Evolutionary conservation across 2,329 filamentous ascomycete genomes (phyloP).

Genomic region (Kalaharituber pfeilii): DNA sequence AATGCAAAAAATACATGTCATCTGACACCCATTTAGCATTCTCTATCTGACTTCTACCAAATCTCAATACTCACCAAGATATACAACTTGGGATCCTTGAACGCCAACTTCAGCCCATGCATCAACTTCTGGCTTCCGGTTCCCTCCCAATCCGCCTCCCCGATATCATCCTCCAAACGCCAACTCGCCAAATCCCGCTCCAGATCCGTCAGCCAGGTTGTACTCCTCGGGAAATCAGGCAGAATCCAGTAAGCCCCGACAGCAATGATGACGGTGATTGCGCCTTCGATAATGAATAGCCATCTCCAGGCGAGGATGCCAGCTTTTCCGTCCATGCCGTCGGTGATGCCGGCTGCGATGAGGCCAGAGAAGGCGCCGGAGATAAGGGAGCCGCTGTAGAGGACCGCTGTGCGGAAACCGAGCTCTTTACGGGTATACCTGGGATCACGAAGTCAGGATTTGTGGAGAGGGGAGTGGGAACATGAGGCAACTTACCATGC

Average conservation of each 20-base stretch:
- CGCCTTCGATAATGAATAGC: constrained; percentile 55
- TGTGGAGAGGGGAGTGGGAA: constrained; percentile 14
- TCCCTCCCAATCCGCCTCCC: constrained; percentile 44
- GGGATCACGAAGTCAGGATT: no score
- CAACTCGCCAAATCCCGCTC: constrained; percentile 41
- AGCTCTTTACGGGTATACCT: constrained; percentile 55
- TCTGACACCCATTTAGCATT: constrained; percentile 26
- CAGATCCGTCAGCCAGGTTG: constrained; percentile 41
- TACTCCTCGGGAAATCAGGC: constrained; percentile 49
- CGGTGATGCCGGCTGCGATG: constrained; percentile 46
- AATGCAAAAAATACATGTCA: constrained; percentile 41
- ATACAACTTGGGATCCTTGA: constrained; percentile 43
- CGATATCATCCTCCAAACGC: constrained; percentile 47
- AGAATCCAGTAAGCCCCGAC: constrained; percentile 41
- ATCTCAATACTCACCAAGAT: no score
- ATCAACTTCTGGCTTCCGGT: constrained; percentile 39
- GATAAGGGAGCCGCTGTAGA: constrained; percentile 52
- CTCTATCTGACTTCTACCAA: constrained; percentile 23
- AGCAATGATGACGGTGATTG: constrained; percentile 45
- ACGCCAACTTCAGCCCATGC: constrained; percentile 39
- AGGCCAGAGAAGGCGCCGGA: constrained; percentile 55
- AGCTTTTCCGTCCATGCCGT: constrained; percentile 41
- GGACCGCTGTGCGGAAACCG: constrained; percentile 44
- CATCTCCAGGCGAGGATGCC: constrained; percentile 47
- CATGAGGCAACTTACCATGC: no score